Evolutionary conservation across 2,329 filamentous ascomycete species (phyloP).

Genomic region (Diplodia sapinea): DNA sequence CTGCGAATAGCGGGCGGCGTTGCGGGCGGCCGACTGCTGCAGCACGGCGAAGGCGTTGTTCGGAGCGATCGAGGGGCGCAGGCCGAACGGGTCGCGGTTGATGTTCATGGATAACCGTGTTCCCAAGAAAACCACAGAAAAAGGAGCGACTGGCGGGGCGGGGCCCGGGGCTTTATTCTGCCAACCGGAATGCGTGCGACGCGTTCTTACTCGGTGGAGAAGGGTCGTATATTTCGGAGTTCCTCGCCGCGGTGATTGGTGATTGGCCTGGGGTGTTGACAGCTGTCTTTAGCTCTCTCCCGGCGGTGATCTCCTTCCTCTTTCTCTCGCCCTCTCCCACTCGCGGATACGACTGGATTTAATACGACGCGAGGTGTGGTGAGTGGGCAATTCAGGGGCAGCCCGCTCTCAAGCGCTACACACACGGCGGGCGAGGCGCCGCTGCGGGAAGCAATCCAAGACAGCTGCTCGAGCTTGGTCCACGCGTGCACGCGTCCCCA

Average conservation of each 20-base stretch:
- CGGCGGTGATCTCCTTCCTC: constrained; percentile 24
- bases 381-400: constrained; percentile 4
- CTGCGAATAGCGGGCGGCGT: constrained; percentile 35
- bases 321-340: constrained; percentile 15
- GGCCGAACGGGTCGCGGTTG: constrained; percentile 54
- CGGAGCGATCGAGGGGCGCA: constrained; percentile 44
- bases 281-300: constrained; percentile 13
- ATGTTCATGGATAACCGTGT: constrained; percentile 28
- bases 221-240: constrained; percentile 8
- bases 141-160: constrained; percentile 26
- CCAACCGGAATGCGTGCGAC: constrained; percentile 7
- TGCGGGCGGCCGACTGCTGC: constrained; percentile 42
- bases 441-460: not conserved
- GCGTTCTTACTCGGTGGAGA: not conserved
- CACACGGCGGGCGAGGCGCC: constrained; percentile 2
- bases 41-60: constrained; percentile 41
- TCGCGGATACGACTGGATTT: constrained; percentile 13
- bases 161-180: constrained; percentile 13
- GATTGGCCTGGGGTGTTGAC: constrained; percentile 28
- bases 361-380: not conserved
- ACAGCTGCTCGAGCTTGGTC: constrained; percentile 22
- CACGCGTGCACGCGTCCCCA: constrained; percentile 12
- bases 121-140: not conserved
- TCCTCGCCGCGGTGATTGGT: not conserved
- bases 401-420: not conserved